Conservation (phyloP, 352 stramenopile species). For the Globisporangium splendens region DNA sequence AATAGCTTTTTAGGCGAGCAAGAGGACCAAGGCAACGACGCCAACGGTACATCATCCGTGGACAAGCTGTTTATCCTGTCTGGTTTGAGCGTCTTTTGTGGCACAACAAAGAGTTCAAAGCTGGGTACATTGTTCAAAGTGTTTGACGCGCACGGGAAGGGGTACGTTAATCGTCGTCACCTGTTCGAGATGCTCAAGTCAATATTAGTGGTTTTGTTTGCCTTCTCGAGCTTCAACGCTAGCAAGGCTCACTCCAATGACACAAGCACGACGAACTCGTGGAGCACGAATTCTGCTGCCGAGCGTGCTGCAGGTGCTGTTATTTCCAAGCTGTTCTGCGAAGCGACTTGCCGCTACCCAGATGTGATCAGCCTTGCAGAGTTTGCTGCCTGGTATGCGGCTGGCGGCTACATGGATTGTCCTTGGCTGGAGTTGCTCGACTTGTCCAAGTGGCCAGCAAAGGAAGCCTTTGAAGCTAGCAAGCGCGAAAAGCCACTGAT, state of each 20-base stretch:
- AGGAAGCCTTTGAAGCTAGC: constrained; percentile 84
- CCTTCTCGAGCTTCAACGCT: constrained; percentile 78
- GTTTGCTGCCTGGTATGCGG: constrained; percentile 96
- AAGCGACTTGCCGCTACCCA: constrained; percentile 52
- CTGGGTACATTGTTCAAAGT: constrained; percentile 86
- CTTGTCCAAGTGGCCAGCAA: constrained; percentile 93
- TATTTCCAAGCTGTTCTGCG: constrained; percentile 87
- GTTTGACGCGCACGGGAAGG: constrained; percentile 61
- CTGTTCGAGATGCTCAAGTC: constrained; percentile 84
- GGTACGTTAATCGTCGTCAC: constrained; percentile 61
- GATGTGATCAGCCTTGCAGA: constrained; percentile 91
- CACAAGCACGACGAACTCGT: constrained; percentile 47
- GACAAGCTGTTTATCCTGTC: constrained; percentile 66
- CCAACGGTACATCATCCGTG: constrained; percentile 51
- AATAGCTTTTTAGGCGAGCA: constrained; percentile 20
- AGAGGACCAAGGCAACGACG: constrained; percentile 16
- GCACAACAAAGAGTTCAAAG: constrained; percentile 94
- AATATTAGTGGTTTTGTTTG: constrained; percentile 77
- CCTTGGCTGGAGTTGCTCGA: constrained; percentile 96
- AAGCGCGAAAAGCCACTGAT: constrained; percentile 82
- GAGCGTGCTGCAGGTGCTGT: constrained; percentile 86
- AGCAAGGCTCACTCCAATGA: constrained; percentile 62
- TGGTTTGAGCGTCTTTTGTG: constrained; percentile 92
- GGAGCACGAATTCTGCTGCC: constrained; percentile 79
- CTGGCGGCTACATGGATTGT: constrained; percentile 92